Base-by-base conservation (phyloP, 1,139 yeast genomes). In the Geotrichum histeridarum region DNA sequence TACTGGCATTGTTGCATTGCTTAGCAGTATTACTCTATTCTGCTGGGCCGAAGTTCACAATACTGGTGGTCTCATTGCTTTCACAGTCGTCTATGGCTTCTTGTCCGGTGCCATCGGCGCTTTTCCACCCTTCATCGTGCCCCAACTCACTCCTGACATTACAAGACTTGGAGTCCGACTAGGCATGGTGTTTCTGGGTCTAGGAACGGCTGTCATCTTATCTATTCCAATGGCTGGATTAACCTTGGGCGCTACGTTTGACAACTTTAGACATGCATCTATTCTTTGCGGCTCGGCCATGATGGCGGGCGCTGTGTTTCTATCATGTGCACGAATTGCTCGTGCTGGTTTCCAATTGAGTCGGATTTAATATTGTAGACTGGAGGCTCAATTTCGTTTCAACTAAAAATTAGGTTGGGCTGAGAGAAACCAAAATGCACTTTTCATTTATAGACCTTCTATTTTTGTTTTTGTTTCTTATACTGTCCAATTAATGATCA, bases 181-280 rank as follows among this genome's bases (percentile, higher is more conserved):
- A 64, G 85, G 89, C 0, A 76, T 83, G 72, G 79, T 80, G 60
- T 81, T 82, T 61, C 72, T 81, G 8, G 22, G 46, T 9, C 30
- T 54, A 15, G 52, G 54, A 14, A 30, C 37, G 17, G 32, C 50
- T 31, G 36, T 42, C 32, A 27, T 49, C 8, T 30, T 55, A 11
- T 55, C 57, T 8, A 49, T 52, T 15, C 57, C 57, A 9, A 18
- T 55, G n/a, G 48, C 48, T 42, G 57, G 57, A 3, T 44, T 51
- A 3, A 47, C 37, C 12, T 42, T 55, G 27, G 57, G 57, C 11
- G 35, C 53, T 27, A 18, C 36, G 8, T 18, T 39, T 15, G 51
- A 47, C 22, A 36, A 32, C 11, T 51, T 37, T 39, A 31, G 15
- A 17, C 38, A 41, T 36, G 35, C 47, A 7, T 51, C 51, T 8